phyloP scores from a whole-genome alignment of 345 rosid species.

The Brassica carinata region DNA sequence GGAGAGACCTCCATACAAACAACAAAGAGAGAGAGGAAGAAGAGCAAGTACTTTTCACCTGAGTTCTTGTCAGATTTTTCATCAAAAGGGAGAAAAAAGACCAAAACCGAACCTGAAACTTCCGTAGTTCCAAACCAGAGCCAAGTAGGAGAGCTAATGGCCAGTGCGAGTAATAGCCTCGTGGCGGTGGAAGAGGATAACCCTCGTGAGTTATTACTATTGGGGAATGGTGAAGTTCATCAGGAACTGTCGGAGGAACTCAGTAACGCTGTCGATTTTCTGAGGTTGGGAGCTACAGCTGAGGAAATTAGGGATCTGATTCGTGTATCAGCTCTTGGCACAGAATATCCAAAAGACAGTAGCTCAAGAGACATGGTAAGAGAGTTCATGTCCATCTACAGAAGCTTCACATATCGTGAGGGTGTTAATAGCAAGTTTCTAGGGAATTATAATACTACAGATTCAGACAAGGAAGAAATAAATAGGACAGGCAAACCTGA shows the following conservation, averaged over 20 bases:
- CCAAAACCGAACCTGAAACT: constrained; percentile 35
- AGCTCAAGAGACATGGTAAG: constrained; percentile 47
- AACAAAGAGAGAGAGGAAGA: constrained; percentile 74
- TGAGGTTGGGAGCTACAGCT: constrained; percentile 51
- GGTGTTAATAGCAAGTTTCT: constrained; percentile 43
- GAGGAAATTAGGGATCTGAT: constrained; percentile 54
- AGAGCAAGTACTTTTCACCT: constrained; percentile 83
- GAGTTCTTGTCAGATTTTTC: constrained; percentile 58
- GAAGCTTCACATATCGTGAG: constrained; percentile 57
- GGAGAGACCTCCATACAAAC: constrained; percentile 30
- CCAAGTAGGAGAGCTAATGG: constrained; percentile 43
- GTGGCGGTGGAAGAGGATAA: constrained; percentile 22
- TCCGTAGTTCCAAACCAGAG: constrained; percentile 32
- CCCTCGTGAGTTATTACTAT: neutral
- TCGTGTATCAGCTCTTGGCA: constrained; percentile 55
- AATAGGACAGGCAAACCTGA: constrained; percentile 29
- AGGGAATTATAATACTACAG: constrained; percentile 42
- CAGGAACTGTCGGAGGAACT: constrained; percentile 38
- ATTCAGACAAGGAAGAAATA: constrained; percentile 27
- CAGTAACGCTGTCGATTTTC: constrained; percentile 37
- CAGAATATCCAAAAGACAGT: constrained; percentile 40
- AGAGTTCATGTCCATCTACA: constrained; percentile 60
- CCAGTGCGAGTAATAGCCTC: constrained; percentile 22
- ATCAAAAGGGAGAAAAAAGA: constrained; percentile 31
- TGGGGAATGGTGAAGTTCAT: constrained; percentile 35